Evolutionary conservation across 2,329 filamentous ascomycete species (phyloP), one percentile per base, ranked within the genome.

Genomic region (Pseudonectria buxi): DNA sequence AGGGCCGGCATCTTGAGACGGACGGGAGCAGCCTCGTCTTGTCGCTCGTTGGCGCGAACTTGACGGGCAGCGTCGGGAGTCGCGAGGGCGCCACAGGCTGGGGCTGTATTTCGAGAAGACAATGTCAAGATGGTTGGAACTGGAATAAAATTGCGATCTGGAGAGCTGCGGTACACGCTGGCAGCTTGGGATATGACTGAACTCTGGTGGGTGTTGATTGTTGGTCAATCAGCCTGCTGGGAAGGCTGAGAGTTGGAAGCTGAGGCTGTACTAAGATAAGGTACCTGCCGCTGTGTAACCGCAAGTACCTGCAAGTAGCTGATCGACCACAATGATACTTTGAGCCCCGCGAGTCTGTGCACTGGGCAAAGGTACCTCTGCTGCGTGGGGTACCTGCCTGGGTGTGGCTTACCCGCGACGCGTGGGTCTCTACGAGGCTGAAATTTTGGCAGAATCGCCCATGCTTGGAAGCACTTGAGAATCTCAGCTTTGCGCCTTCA

Each of bases 1-100:
- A 69, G 59, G 26, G 67, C 68, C 39, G 72, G 68, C 77, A 82
- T 74, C 38, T 53, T 60, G 51, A 30, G 36, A 31, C 32, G 36
- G 30, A 37, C 39, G n/a, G 35, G 29, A 30, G 11, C 31, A 33
- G 43, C 29, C 40, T 40, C n/a, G n/a, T n/a, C n/a, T n/a, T n/a
- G n/a, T 41, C 18, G 18, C 5, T 5, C 18, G 18, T 9, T n/a
- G n/a, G 18, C 18, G 18, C 18, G 18, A 22, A 24, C 18, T 29
- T 28, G 24, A 32, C 28, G 14, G 32, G 31, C 28, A 25, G 37
- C 24, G 18, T 36, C 32, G 28, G 36, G 42, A 36, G 32, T 24
- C 39, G 33, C 44, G 44, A 43, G 49, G 28, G 30, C 25, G 33
- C 12, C 15, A 12, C 26, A 16, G 16, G 24, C 24, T n/a, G 27